A percentile compares a stretch with the other conserved stretches of the same genome.
Conservation (phyloP, 225 moss, liverwort and hornwort species). For the Pseudoscleropodium purum region DNA sequence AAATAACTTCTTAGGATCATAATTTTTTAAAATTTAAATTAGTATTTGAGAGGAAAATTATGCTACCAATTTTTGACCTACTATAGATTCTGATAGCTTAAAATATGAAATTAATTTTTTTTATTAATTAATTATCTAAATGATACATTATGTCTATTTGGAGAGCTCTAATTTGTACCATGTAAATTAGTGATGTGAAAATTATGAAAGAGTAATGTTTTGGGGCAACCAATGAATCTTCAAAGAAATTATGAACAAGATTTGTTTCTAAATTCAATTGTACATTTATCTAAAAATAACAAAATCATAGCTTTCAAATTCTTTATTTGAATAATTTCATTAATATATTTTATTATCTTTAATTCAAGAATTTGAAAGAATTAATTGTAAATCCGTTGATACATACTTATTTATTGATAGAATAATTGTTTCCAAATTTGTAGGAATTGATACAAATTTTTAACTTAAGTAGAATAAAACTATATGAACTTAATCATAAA, state of each 20-base stretch:
- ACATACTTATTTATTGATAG: not conserved
- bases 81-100: fast-evolving
- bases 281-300: not conserved
- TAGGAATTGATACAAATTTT: not conserved
- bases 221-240: not conserved
- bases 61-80: not conserved
- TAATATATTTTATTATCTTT: not conserved
- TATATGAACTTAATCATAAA: no score
- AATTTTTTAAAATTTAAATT: not conserved
- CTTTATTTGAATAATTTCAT: not conserved
- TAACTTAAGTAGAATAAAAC: no score
- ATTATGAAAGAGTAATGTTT: not conserved
- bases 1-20: not conserved
- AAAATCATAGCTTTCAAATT: not conserved
- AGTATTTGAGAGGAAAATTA: fast-evolving
- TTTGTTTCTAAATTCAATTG: not conserved
- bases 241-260: not conserved
- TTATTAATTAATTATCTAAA: not conserved
- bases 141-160: not conserved
- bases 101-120: not conserved
- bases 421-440: not conserved
- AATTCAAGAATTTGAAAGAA: not conserved
- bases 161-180: not conserved
- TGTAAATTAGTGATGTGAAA: not conserved
- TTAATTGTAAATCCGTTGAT: not conserved